Evolutionary conservation across 2,329 filamentous ascomycete species (phyloP).

Genomic region (Metarhizium humberi): DNA sequence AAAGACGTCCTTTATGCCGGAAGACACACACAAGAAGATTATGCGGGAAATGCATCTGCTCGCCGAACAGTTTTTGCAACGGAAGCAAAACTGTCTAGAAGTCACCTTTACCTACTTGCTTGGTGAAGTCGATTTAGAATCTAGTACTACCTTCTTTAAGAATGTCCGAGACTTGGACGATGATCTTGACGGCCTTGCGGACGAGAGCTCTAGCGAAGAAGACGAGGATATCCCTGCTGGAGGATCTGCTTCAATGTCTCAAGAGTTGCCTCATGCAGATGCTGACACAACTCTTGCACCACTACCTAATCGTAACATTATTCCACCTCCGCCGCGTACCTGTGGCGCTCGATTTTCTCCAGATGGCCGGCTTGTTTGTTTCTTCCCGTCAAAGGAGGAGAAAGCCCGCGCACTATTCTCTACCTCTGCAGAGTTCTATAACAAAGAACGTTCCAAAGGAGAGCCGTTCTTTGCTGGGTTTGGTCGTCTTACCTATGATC

Average conservation of each 20-base stretch:
- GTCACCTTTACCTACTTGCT: constrained; percentile 54
- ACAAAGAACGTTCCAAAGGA: constrained; percentile 39
- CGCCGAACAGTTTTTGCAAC: constrained; percentile 43
- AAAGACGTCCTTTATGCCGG: constrained; percentile 53
- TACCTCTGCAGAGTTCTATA: constrained; percentile 33
- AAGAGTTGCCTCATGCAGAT: constrained; percentile 48
- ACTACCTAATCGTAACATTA: constrained; percentile 41
- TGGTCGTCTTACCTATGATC: constrained; percentile 43
- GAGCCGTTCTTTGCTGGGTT: constrained; percentile 50
- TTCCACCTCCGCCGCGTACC: constrained; percentile 45
- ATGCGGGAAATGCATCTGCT: constrained; percentile 48
- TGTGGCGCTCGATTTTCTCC: constrained; percentile 54
- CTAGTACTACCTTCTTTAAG: constrained; percentile 52
- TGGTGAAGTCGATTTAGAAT: constrained; percentile 52
- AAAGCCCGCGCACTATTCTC: constrained; percentile 43
- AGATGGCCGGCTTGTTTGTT: constrained; percentile 55
- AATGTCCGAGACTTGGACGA: constrained; percentile 55
- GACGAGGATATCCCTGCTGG: constrained; percentile 47
- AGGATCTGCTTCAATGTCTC: constrained; percentile 50
- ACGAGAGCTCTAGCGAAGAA: constrained; percentile 80
- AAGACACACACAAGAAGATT: constrained; percentile 40
- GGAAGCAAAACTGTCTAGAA: constrained; percentile 53
- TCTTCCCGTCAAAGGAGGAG: constrained; percentile 60
- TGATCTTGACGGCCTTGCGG: constrained; percentile 45
- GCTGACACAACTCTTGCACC: constrained; percentile 43